phyloP scores from a whole-genome alignment of 2,329 filamentous ascomycete genomes.

The Stemphylium beticola region DNA sequence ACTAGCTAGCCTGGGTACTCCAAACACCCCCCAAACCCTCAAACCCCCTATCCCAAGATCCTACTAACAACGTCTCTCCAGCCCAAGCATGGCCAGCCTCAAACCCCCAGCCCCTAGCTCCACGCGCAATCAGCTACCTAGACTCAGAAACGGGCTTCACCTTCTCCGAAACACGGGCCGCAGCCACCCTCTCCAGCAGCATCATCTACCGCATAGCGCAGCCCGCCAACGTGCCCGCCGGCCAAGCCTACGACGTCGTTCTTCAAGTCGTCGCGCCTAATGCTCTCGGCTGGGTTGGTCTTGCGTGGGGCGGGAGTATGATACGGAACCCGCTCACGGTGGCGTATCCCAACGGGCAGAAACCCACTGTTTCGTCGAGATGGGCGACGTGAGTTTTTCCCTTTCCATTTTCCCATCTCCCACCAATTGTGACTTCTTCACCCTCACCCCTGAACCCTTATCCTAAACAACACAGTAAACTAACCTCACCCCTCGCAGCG shows the following conservation, averaged over 20 bases:
- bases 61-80: conserved; percentile 2
- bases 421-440: too few relatives aligned
- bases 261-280: conserved; percentile 38
- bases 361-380: conserved; percentile 33
- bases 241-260: conserved; percentile 34
- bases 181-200: conserved; percentile 32
- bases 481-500: too few relatives aligned
- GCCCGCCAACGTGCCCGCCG: conserved; percentile 26
- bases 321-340: conserved; percentile 41
- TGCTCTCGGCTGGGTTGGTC: conserved; percentile 37
- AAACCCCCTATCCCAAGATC: background rate
- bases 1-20: conserved; percentile 30
- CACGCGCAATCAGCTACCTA: conserved; percentile 23
- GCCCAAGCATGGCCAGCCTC: conserved; percentile 25
- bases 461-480: too few relatives aligned
- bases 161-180: conserved; percentile 41
- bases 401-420: too few relatives aligned
- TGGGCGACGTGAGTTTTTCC: conserved; percentile 38
- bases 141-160: conserved; percentile 44
- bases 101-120: conserved; percentile 1
- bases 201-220: conserved; percentile 40
- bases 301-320: conserved; percentile 43
- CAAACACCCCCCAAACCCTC: background rate
- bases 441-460: too few relatives aligned
- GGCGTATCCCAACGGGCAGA: conserved; percentile 36